Base-by-base conservation (phyloP, 768 basidiomycete species). In the Auricularia heimuer region DNA sequence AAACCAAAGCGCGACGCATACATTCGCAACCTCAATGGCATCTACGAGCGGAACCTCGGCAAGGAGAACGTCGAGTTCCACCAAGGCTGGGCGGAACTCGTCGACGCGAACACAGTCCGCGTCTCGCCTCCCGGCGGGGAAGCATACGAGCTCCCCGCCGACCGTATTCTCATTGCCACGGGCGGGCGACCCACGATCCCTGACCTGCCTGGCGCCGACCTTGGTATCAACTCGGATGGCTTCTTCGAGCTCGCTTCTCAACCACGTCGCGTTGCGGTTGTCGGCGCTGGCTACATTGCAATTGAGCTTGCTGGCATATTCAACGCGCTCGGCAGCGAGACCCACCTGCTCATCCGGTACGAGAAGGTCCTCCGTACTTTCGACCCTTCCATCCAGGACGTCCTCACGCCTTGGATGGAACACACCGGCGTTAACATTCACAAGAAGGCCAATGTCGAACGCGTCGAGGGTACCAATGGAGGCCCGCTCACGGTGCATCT, bases 201-300 rank as follows among this genome's bases (percentile, higher is more conserved):
- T 2, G 70, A 84, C 44, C 89, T 98, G 65, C 93, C 94, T 35
- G 97, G 97, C 45, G 94, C 95, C 8, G 87, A 86, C 45, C 82
- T 91, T 54, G 97, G 95, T 34, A 96, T 93, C 68, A 81, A 88
- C 76, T 96, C 93, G 8, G 97, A 99, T 74, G 95, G 94, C 2
- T 99, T 99, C 81, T 99, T 99, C 71, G 92, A 86, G 56, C 84
- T 99, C 56, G 85, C 85, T 68, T 83, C 89, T 62, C 94, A 96
- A 74, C 97, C 97, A 8, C 92, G 89, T 76, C 85, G 94, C 65
- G 94, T 97, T 36, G 95, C 88, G 3, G 88, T 98, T 64, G 87
- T 98, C 54, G 97, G 97, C 58, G 97, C 97, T 14, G 97, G 97
- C 1, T 99, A 99, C 75, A 98, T 99, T 69, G 94, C 94, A 18